These are phyloP conservation scores for Pythium vanterpoolii DNA, from an alignment of 352 stramenopile species.

Conservation along the genomic window DNA sequence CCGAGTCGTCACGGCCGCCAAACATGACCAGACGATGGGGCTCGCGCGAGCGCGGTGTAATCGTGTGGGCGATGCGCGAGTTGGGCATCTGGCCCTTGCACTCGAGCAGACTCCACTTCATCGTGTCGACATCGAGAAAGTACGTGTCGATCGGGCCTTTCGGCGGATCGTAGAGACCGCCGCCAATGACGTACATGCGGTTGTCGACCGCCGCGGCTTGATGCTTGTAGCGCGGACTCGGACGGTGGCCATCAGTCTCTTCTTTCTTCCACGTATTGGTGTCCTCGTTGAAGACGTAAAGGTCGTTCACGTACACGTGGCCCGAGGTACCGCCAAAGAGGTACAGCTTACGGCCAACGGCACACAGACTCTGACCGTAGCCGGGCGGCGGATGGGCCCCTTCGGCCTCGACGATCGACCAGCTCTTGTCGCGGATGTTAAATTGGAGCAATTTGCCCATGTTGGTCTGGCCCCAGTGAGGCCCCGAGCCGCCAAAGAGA, in stretches of 20 bases:
- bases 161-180: conserved; percentile 75
- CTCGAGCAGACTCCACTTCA: conserved; percentile 61
- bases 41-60: conserved; percentile 49
- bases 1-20: conserved; percentile 70
- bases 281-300: conserved; percentile 79
- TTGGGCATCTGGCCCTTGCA: conserved; percentile 58
- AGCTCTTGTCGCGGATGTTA: conserved; percentile 72
- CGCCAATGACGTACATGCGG: conserved; percentile 78
- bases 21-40: conserved; percentile 69
- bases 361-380: conserved; percentile 74
- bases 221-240: conserved; percentile 82
- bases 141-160: conserved; percentile 79
- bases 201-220: conserved; percentile 66
- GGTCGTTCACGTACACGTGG: conserved; percentile 82
- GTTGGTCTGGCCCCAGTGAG: conserved; percentile 84
- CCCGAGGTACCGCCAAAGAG: conserved; percentile 79
- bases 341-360: conserved; percentile 79
- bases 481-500: conserved; percentile 69
- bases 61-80: conserved; percentile 79
- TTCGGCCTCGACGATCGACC: conserved; percentile 71
- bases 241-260: conserved; percentile 53
- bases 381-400: conserved; percentile 63
- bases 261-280: conserved; percentile 72
- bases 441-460: conserved; percentile 86
- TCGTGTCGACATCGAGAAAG: conserved; percentile 71